These are phyloP conservation scores for Teratosphaeria gauchensis DNA, from an alignment of 2,329 filamentous ascomycete species.

Conservation along the genomic window DNA sequence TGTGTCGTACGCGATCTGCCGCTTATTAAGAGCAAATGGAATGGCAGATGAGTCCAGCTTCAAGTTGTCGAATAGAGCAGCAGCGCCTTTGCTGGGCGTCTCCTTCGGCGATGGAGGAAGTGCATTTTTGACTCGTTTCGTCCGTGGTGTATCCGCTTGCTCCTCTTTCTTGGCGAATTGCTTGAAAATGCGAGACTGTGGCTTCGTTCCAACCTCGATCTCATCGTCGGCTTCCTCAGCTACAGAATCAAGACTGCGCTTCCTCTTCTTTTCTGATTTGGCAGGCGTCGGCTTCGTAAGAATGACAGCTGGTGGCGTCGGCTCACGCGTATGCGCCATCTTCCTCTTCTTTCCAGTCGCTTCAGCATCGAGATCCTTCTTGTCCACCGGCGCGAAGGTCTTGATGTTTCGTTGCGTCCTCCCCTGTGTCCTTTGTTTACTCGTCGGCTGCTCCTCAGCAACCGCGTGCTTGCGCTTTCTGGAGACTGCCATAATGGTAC, in stretches of 20 bases:
- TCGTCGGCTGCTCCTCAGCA: slow-evolving; percentile 8
- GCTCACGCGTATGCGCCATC: slow-evolving; percentile 8
- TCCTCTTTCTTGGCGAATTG: slow-evolving; percentile 8
- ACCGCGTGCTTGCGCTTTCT: slow-evolving; percentile 21
- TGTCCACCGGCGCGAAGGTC: slow-evolving; percentile 13
- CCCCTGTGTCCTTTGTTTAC: slow-evolving; percentile 16
- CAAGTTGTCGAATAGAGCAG: slow-evolving; percentile 25
- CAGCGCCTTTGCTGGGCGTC: slow-evolving; percentile 27
- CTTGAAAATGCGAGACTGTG: slow-evolving; percentile 7
- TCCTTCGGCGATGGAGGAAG: slow-evolving; percentile 21
- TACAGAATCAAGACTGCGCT: slow-evolving; percentile 13
- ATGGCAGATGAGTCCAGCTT: slow-evolving; percentile 18
- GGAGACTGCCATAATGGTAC: slow-evolving; percentile 14
- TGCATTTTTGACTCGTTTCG: slow-evolving; percentile 24
- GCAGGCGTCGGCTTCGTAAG: slow-evolving; percentile 5
- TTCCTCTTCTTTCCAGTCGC: slow-evolving; percentile 13
- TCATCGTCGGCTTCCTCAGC: slow-evolving; percentile 15
- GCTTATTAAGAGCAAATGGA: slow-evolving; percentile 10
- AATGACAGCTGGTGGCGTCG: slow-evolving; percentile 6
- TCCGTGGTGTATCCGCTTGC: slow-evolving; percentile 8
- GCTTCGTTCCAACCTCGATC: slow-evolving; percentile 5
- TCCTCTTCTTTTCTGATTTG: slow-evolving; percentile 15
- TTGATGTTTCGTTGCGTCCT: slow-evolving; percentile 14
- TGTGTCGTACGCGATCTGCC: slow-evolving; percentile 19
- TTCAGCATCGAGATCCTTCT: slow-evolving; percentile 9